A percentile compares a stretch with the other conserved stretches of the same genome.
Conservation (phyloP, 495 filamentous ascomycete genomes). For the Cetradonia linearis region DNA sequence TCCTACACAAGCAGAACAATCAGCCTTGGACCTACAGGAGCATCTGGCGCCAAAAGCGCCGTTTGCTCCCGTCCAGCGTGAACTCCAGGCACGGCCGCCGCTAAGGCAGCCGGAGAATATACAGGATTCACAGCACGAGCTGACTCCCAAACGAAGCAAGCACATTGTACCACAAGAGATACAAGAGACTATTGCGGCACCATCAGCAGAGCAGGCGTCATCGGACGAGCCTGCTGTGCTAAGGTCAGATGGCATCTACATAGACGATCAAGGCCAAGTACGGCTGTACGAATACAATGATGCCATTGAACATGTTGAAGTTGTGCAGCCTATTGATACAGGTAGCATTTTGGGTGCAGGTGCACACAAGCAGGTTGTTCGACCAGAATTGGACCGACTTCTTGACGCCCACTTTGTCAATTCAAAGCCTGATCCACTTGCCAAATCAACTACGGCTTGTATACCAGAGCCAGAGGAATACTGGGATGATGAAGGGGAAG, state of each 20-base stretch:
- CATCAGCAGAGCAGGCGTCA: neutral
- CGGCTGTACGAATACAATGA: constrained; percentile 19
- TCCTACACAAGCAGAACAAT: constrained; percentile 18
- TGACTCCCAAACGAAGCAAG: constrained; percentile 31
- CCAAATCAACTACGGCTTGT: constrained; percentile 22
- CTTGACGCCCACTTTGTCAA: constrained; percentile 15
- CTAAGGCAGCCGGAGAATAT: constrained; percentile 34
- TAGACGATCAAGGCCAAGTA: constrained; percentile 23
- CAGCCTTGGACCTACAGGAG: constrained; percentile 10
- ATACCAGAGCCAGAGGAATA: constrained; percentile 57
- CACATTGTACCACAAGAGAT: neutral
- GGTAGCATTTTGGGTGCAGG: neutral
- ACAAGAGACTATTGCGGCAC: constrained; percentile 1
- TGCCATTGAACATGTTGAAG: constrained; percentile 13
- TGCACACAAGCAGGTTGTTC: neutral
- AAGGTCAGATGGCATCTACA: constrained; percentile 28
- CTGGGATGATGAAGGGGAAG: constrained; percentile 66
- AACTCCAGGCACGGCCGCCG: constrained; percentile 33
- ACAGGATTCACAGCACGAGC: constrained; percentile 6
- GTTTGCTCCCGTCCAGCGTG: constrained; percentile 25
- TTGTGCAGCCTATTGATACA: constrained; percentile 3
- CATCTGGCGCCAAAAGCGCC: constrained; percentile 5
- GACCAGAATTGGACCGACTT: neutral
- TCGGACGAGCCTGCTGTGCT: constrained; percentile 18
- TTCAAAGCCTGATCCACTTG: constrained; percentile 3